Evolutionary conservation across 441 rosid genomes (phyloP), one percentile per base, ranked within the genome.

Genomic region (Pelargonium citronellum): DNA sequence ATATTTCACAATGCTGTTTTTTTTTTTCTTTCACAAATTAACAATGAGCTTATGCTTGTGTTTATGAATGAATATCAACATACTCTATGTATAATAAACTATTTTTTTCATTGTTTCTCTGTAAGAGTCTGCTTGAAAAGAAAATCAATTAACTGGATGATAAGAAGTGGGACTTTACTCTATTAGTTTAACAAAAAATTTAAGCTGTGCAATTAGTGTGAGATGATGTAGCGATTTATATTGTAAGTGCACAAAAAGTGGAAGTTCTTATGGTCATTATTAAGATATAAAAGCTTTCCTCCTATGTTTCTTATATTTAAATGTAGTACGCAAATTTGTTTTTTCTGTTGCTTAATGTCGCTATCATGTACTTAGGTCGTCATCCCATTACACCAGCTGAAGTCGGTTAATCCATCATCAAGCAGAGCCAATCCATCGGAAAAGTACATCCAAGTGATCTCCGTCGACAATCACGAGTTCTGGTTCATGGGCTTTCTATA

Each of bases 401-500:
- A 77, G 30, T 41, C 84, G 0, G 88, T 84, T 12, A 80, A 73
- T 69, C 86, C 96, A 41, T 81, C 89, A 65, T 57, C 91, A 47
- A 90, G 78, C 81, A 74, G 83, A 76, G 69, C 69, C 76, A 86
- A 86, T 74, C 87, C 89, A 24, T 79, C 82, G 1, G 90, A 86
- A 22, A 91, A 77, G 66, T 91, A 85, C 82, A 85, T 89, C 66
- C 90, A 85, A 24, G 64, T 86, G 10, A 76, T 82, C 71, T 85
- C 87, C 0, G 67, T 70, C 22, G 96, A 91, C 71, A 88, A 85
- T 9, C 83, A 86, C 70, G 97, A 91, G 58, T 91, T 88, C 78
- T 89, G 95, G 95, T 87, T 91, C 66, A 79, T 91, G 91, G 98
- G 97, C 16, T 88, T 93, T 30, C 77, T 93, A 71, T 88, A 92